A percentile compares a stretch with the other conserved stretches of the same genome.
These are phyloP conservation scores for Tetrahymena borealis DNA, from an alignment of 73 alveolate genomes.

Conservation along the genomic window DNA sequence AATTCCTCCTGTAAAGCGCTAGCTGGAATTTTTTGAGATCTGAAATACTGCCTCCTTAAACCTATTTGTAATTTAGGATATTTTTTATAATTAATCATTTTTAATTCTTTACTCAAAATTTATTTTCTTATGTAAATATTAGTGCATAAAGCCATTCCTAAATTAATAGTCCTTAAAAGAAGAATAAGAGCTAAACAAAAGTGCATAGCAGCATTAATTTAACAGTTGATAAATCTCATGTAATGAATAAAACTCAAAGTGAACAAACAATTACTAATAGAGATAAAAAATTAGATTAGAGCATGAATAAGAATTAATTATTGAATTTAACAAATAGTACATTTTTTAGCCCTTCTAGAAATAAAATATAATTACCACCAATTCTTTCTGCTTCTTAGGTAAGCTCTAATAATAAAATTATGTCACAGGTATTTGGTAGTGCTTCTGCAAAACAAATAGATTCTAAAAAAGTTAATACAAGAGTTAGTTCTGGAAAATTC, in stretches of 20 bases:
- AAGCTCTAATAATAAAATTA: neutral
- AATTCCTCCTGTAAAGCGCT: neutral
- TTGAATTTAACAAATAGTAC: neutral
- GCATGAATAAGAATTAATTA: neutral
- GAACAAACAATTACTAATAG: too few species aligned
- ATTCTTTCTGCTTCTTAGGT: neutral
- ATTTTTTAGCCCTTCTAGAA: neutral
- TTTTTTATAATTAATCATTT: neutral
- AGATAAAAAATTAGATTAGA: neutral
- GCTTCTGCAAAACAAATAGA: neutral
- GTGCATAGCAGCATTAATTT: too few species aligned
- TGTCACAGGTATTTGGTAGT: neutral
- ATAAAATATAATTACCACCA: neutral
- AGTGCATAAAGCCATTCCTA: too few species aligned
- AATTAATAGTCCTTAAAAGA: too few species aligned
- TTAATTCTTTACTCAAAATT: neutral
- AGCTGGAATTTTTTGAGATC: neutral
- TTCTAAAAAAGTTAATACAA: neutral
- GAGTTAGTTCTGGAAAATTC: neutral
- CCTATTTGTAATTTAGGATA: neutral
- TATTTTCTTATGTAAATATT: too few species aligned
- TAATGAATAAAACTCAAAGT: too few species aligned
- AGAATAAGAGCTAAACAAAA: too few species aligned
- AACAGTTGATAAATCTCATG: too few species aligned
- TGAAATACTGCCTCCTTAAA: neutral